Evolutionary conservation across 1,284 basidiomycete genomes (phyloP), one percentile per base, ranked within the genome.

Genomic region (Moesziomyces parantarcticus): DNA sequence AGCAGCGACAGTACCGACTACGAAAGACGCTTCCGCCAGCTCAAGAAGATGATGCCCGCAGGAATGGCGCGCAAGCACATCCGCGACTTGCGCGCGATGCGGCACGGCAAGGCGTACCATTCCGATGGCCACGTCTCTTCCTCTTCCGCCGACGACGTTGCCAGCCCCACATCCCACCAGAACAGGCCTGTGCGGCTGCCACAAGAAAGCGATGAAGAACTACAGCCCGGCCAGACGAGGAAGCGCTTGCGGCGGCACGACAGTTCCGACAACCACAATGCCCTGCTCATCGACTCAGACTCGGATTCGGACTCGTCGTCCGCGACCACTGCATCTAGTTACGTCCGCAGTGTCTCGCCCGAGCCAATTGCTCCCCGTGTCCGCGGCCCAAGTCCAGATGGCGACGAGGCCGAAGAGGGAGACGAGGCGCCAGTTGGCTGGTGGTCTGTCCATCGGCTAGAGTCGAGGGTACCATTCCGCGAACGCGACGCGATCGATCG

Each of bases 21-120:
- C 52, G 78, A 78, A 21, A 68, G 74, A 10, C 75, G 76, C n/a
- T 80, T 82, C 62, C 74, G 76, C 11, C 62, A 75, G 25, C 67
- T 82, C 13, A 78, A 76, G 32, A 74, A 74, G 43, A 81, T 82
- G 78, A 83, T 83, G 80, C 82, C 82, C 0, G 70, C 73, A 3
- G 70, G 68, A 34, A 75, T 77, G 75, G 82, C 82, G 18, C 71
- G 75, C 32, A 70, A 72, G 48, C 75, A 80, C 59, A 82, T 83
- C 26, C 76, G 77, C 14, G 82, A 83, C 47, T 53, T 82, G 7
- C 72, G 73, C 18, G 75, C 75, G 4, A 83, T 83, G 82, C 68
- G 78, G 5, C 76, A 77, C 32, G 79, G 78, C n/a, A 74, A 78
- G n/a, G 69, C 69, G 1, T 77, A 80, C 49, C 75, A 79, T 44